Conservation (phyloP, 441 rosid species). For the Euphorbia schlechtendalii region DNA sequence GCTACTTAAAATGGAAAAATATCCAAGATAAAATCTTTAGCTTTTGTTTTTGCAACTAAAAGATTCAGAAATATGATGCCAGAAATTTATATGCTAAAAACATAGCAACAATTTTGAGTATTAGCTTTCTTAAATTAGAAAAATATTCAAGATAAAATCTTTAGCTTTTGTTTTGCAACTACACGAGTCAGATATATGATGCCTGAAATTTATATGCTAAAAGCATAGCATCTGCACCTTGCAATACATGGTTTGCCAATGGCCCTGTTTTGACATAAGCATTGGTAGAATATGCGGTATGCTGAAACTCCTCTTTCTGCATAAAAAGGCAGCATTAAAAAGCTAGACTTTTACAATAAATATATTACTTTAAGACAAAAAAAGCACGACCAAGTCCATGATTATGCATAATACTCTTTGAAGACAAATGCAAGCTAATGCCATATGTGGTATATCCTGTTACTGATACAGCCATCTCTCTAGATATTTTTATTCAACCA, state of each 20-base stretch:
- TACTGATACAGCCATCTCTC: neutral
- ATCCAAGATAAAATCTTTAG: neutral
- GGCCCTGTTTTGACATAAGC: conserved; percentile 87
- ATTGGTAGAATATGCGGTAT: conserved; percentile 90
- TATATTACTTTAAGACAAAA: neutral
- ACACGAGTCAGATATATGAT: neutral
- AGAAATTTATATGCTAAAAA: no score
- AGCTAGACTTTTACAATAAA: neutral
- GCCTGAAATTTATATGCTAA: neutral
- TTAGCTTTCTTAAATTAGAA: no score
- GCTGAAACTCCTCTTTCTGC: conserved; percentile 93
- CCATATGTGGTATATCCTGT: neutral
- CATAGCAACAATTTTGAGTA: no score
- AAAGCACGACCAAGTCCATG: neutral
- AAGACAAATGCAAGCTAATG: neutral
- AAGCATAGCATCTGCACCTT: conserved; percentile 42
- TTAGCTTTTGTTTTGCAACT: conserved; percentile 1
- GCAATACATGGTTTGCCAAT: conserved; percentile 65
- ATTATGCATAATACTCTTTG: neutral
- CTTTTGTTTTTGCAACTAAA: no score
- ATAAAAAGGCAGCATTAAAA: conserved; percentile 13
- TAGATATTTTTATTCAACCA: neutral
- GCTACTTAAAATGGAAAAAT: neutral
- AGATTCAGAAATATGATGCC: no score
- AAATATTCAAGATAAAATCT: neutral